Base-by-base conservation (phyloP, 176 grass and related monocot genomes). In the Hsuehochloa calcarea region DNA sequence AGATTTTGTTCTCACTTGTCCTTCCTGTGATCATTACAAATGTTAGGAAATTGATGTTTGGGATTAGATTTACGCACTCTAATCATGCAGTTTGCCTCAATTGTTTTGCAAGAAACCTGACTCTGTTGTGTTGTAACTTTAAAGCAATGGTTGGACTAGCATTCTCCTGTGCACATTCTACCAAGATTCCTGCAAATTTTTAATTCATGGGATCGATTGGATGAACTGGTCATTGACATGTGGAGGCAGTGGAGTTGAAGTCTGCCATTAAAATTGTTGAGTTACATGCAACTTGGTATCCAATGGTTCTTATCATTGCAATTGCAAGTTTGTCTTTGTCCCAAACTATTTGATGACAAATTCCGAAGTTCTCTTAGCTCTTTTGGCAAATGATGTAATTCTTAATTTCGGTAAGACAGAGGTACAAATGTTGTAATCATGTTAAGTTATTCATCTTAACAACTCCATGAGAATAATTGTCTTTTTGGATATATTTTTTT, bases 181-280 rank as follows among this genome's bases (percentile, higher is more conserved):
- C 73, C 61, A 68, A 87, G 59, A 87, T 90, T 87, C 67, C 80
- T 11, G 60, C n/a, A 52, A 13, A 27, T 87, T 68, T 62, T 31
- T 41, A 51, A 66, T 83, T n/a, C 50, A 14, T 73, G 66, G 55
- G 40, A 44, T 51, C 6, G 27, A 77, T 67, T 49, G 80, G 64
- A 37, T 22, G 63, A 68, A 69, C 80, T 44, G 61, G 75, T 84
- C 80, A 80, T 75, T 84, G 61, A 54, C 85, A 84, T 75, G 80
- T 84, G 75, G 79, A 78, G 26, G 41, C 38, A 17, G 78, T n/a
- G 65, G 23, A 68, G 25, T 68, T 74, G 71, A 76, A 77, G 8
- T 43, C 56, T 27, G 17, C 29, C 60, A 70, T 38, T 44, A 49
- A 52, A 70, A 77, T 77, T 76, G 49, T 27, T 46, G 81, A 66